These are phyloP conservation scores for Amanita polypyramis DNA, from an alignment of 768 basidiomycete genomes.

Conservation along the genomic window DNA sequence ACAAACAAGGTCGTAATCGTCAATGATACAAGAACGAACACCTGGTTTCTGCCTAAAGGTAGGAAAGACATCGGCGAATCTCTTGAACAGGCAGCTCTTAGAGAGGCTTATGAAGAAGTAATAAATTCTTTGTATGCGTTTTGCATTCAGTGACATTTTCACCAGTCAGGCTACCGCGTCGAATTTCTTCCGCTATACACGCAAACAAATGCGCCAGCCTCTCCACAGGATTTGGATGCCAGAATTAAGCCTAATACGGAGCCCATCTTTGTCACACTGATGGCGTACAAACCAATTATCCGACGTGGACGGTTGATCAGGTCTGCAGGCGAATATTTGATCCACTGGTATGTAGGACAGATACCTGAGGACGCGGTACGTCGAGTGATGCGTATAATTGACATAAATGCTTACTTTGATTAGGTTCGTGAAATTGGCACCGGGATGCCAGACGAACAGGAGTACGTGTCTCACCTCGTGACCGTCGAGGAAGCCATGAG, in stretches of 20 bases:
- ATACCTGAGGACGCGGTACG: conserved; percentile 43
- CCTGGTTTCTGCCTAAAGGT: conserved; percentile 57
- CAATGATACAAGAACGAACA: conserved; percentile 22
- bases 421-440: conserved; percentile 39
- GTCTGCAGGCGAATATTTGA: conserved; percentile 41
- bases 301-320: conserved; percentile 5
- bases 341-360: conserved; percentile 44
- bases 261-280: conserved; percentile 31
- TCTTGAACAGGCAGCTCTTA: conserved; percentile 44
- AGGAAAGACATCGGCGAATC: conserved; percentile 60
- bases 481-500: conserved; percentile 31
- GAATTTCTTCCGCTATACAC: conserved; percentile 35
- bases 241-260: conserved; percentile 22
- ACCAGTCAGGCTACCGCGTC: conserved; percentile 39
- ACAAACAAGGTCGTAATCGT: conserved; percentile 44
- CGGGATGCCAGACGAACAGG: conserved; percentile 47
- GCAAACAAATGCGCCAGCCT: conserved; percentile 29
- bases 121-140: neutral
- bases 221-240: conserved; percentile 17
- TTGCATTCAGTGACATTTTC: neutral
- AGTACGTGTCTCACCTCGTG: conserved; percentile 34
- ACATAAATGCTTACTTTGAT: neutral
- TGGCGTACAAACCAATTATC: conserved; percentile 16
- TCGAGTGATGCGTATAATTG: conserved; percentile 2
- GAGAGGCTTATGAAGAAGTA: conserved; percentile 65